These are phyloP conservation scores for Calonectria pseudoreteaudii DNA, from an alignment of 2,329 filamentous ascomycete genomes.

Conservation along the genomic window DNA sequence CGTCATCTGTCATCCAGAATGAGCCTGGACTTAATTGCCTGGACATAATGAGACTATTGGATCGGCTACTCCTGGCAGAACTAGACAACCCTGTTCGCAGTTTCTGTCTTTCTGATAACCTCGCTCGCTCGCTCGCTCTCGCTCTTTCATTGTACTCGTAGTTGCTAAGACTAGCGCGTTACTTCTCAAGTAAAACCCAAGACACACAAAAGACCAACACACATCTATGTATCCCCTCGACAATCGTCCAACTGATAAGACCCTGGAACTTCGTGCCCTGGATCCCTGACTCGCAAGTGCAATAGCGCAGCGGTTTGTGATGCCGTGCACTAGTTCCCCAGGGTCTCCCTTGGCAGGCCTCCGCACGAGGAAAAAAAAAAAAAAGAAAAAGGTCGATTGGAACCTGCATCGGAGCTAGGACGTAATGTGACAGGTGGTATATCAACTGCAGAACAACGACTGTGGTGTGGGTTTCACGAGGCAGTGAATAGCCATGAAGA, in stretches of 20 bases:
- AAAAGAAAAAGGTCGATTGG: constrained; percentile 8
- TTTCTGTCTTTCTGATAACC: background rate
- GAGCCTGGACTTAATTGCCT: background rate
- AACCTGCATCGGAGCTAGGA: background rate
- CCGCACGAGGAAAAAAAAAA: background rate
- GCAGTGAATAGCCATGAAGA: background rate
- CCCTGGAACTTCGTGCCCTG: constrained; percentile 23
- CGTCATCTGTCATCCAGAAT: background rate
- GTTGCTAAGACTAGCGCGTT: background rate
- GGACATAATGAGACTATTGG: background rate
- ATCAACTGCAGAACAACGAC: background rate
- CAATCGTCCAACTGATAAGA: constrained; percentile 36
- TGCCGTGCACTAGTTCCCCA: background rate
- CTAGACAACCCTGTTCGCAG: background rate
- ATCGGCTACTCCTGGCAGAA: background rate
- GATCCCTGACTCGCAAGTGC: constrained; percentile 26
- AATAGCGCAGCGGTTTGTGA: background rate
- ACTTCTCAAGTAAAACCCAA: constrained; percentile 33
- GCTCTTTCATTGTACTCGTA: background rate
- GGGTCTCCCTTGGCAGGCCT: background rate
- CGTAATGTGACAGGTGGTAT: constrained; percentile 14
- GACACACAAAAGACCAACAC: constrained; percentile 31
- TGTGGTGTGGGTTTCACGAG: constrained; percentile 7
- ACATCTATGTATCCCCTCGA: background rate
- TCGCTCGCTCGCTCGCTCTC: background rate